phyloP scores from a whole-genome alignment of 805 yeast genomes.

The Martiniozyma abietophila region DNA sequence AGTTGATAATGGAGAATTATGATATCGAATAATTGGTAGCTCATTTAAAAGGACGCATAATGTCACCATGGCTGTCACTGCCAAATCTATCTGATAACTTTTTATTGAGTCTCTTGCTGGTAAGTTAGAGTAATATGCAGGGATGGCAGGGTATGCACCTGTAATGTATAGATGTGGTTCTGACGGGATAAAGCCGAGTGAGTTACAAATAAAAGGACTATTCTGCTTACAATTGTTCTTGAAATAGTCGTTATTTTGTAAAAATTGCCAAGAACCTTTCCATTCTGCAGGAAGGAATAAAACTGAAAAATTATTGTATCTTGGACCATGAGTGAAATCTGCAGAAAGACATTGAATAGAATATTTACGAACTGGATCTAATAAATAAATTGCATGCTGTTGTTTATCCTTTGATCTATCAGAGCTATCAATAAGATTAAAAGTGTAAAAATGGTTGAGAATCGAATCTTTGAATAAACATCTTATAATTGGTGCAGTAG shows the following conservation, averaged over 20 bases:
- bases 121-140: conserved; percentile 59
- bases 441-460: conserved; percentile 24
- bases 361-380: conserved; percentile 54
- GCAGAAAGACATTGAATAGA: conserved; percentile 68
- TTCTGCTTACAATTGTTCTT: not conserved
- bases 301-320: conserved; percentile 68
- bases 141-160: conserved; percentile 51
- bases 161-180: conserved; percentile 69
- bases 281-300: conserved; percentile 52
- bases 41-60: conserved; percentile 76
- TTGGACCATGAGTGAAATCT: conserved; percentile 59
- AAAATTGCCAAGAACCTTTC: conserved; percentile 15
- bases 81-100: conserved; percentile 43
- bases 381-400: conserved; percentile 65
- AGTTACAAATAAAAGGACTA: conserved; percentile 24
- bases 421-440: conserved; percentile 20
- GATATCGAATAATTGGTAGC: conserved; percentile 77
- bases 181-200: conserved; percentile 47
- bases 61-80: conserved; percentile 60
- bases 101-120: conserved; percentile 48
- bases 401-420: conserved; percentile 23
- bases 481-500: conserved; percentile 20
- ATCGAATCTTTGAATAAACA: conserved; percentile 21
- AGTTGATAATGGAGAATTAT: conserved; percentile 42
- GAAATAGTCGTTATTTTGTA: conserved; percentile 11